Base-by-base conservation (phyloP, 768 basidiomycete species). In the Floccularia luteovirens region DNA sequence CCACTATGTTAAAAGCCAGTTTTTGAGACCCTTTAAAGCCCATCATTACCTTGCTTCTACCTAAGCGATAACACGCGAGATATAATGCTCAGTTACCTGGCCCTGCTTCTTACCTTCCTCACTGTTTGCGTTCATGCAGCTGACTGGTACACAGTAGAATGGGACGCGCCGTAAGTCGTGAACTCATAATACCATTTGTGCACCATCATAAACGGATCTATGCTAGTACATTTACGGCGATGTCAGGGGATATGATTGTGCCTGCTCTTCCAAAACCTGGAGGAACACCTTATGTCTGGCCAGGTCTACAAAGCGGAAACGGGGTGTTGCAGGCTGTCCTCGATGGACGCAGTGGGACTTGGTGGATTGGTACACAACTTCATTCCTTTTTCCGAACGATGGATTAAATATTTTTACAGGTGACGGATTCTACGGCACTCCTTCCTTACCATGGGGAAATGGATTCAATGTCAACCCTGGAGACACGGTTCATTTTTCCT, bases 401-500 rank as follows among this genome's bases (percentile, higher is more conserved):
- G 27, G 10, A 10, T 30, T 10, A 30, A 30, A 10, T 10, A 14
- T 22, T 22, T 22, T 17, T 20, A 6, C 11, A 54, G 53, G 54
- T 37, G 54, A 56, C 35, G 54, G 54, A 3, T 56, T 56, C 38
- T 56, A 48, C 31, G 54, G 54, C 10, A 56, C 52, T 22, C 54
- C 54, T 28, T 56, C 54, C 3, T 42, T 56, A 12, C 48, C 52
- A 13, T 56, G 54, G 54, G 54, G 54, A 1, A 56, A 56, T 33
- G 54, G 54, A 11, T 56, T 53, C 41, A 56, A 56, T 34, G 54
- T 56, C 10, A 48, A 52, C 28, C 54, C 54, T 24, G 54, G 54
- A 2, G 47, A 52, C 20, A 50, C 47, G n/a, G 52, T 53, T 12
- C 52, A 53, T 21, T 56, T 56, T 38, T 47, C 50, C 4, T 56